Percentiles rank a stretch among this genome's conserved stretches.
These are phyloP conservation scores for Naganishia albida DNA, from an alignment of 1,284 basidiomycete genomes.

Conservation along the genomic window DNA sequence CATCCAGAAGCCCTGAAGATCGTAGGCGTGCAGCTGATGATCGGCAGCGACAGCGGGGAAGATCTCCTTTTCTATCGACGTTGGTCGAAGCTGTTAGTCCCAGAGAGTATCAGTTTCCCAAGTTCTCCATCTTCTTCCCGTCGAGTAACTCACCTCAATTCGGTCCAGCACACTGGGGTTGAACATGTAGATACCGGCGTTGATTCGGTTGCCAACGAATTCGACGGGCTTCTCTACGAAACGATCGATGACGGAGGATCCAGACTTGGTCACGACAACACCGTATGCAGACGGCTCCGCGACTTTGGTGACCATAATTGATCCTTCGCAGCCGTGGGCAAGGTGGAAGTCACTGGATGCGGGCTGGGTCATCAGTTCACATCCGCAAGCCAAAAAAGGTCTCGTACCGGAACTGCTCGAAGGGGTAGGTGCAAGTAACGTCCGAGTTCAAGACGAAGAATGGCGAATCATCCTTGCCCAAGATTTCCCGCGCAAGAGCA, in stretches of 20 bases:
- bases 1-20: constrained; percentile 61
- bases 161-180: constrained; percentile 58
- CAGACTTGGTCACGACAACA: constrained; percentile 58
- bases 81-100: constrained; percentile 54
- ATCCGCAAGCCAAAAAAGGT: neutral
- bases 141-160: constrained; percentile 53
- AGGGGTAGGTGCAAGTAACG: constrained; percentile 60
- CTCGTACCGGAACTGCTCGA: constrained; percentile 57
- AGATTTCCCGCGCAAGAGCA: constrained; percentile 58
- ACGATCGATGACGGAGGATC: constrained; percentile 58
- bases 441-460: constrained; percentile 62
- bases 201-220: constrained; percentile 61
- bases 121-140: neutral
- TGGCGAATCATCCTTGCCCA: constrained; percentile 59
- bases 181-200: constrained; percentile 63
- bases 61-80: constrained; percentile 60
- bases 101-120: neutral
- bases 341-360: constrained; percentile 57
- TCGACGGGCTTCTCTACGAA: constrained; percentile 62
- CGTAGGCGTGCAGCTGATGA: constrained; percentile 58
- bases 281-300: constrained; percentile 60
- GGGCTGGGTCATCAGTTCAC: neutral
- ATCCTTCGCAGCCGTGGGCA: constrained; percentile 59
- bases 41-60: constrained; percentile 59
- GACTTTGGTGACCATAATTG: constrained; percentile 62